A percentile compares a stretch with the other conserved stretches of the same genome.
phyloP scores from a whole-genome alignment of 306 rosid genomes.

The Begonia loranthoides region DNA sequence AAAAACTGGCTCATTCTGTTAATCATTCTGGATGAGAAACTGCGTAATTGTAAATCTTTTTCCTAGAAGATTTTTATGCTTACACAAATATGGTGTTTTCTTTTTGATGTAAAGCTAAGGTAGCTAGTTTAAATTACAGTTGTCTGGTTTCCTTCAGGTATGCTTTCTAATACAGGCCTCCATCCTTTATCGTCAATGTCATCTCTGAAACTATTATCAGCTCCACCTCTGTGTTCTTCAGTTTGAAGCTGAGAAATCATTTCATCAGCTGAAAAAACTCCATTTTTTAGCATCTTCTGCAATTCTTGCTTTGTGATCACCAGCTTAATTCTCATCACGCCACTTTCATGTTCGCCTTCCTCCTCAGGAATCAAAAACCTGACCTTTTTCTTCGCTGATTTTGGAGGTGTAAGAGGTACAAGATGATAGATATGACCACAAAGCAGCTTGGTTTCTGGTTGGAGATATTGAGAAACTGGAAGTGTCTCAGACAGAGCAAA shows the following conservation, averaged over 20 bases:
- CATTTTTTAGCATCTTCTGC: conserved; percentile 42
- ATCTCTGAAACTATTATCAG: conserved; percentile 5
- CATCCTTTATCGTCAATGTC: conserved; percentile 23
- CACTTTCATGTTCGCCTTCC: conserved; percentile 26
- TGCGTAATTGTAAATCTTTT: too few relatives aligned
- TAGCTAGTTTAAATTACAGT: too few relatives aligned
- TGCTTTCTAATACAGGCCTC: conserved; percentile 67
- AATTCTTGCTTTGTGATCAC: conserved; percentile 60
- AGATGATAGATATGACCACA: conserved; percentile 44
- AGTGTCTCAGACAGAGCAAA: conserved; percentile 48
- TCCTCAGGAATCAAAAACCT: conserved; percentile 42
- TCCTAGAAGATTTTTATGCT: too few relatives aligned
- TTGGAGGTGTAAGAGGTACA: conserved; percentile 26
- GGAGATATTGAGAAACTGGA: conserved; percentile 30
- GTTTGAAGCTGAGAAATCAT: conserved; percentile 29
- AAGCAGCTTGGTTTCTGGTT: conserved; percentile 36
- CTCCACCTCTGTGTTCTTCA: conserved; percentile 12
- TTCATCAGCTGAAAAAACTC: conserved; percentile 42
- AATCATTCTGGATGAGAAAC: too few relatives aligned
- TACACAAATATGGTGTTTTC: too few relatives aligned
- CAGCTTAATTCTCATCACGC: conserved; percentile 58
- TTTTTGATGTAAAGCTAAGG: too few relatives aligned
- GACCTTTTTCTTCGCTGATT: conserved; percentile 34
- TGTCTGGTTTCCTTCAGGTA: conserved; percentile 53
- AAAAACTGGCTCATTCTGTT: too few relatives aligned